phyloP scores from a whole-genome alignment of 257 asterid species.

The Jaltomata sinuosa region DNA sequence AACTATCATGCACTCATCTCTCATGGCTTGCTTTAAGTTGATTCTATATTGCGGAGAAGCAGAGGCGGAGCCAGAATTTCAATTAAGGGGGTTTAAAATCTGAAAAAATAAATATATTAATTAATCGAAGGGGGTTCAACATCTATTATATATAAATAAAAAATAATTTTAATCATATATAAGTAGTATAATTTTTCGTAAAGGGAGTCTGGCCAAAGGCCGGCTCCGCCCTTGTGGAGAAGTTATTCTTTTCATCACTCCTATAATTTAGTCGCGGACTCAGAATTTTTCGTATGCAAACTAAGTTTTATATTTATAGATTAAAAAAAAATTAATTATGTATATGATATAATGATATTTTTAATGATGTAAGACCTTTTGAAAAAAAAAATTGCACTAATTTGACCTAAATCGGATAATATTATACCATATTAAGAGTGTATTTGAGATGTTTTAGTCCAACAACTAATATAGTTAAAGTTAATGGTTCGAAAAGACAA shows the following conservation, averaged over 20 bases:
- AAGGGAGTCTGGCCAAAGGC: no score
- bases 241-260: no score
- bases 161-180: no score
- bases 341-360: not conserved
- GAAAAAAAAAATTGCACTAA: not conserved
- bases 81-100: no score
- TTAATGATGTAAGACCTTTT: not conserved
- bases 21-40: not conserved
- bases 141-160: no score
- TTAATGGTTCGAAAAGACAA: not conserved
- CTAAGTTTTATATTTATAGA: not conserved
- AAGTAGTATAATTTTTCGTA: no score
- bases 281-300: rapidly evolving
- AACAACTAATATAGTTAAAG: not conserved
- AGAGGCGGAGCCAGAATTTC: no score
- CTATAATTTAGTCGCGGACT: rapidly evolving
- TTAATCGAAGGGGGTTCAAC: no score
- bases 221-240: no score
- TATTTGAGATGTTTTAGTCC: not conserved
- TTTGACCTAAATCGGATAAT: not conserved
- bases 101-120: no score
- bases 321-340: no score
- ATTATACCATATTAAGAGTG: not conserved
- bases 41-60: no score
- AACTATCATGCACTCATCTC: not conserved